Evolutionary conservation across 257 asterid genomes (phyloP).

Genomic region (Dorcoceras hygrometricum): DNA sequence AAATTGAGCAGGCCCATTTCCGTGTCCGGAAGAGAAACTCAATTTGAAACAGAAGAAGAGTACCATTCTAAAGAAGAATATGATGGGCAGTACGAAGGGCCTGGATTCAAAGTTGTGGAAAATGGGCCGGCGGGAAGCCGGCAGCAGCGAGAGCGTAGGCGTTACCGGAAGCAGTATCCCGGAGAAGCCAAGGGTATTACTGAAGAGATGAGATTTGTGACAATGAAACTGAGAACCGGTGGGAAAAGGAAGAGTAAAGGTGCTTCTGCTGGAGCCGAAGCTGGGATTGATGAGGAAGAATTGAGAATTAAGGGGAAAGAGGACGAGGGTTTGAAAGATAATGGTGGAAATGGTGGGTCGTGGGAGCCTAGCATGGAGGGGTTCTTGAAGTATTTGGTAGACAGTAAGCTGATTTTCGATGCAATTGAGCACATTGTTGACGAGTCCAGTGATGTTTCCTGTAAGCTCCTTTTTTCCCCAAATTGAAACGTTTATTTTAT

Average conservation of each 20-base stretch:
- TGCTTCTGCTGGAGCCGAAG: neutral
- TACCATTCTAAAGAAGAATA: slow-evolving; percentile 25
- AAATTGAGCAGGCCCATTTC: slow-evolving; percentile 26
- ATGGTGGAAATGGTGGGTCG: slow-evolving; percentile 32
- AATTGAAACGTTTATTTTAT: neutral
- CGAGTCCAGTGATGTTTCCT: slow-evolving; percentile 84
- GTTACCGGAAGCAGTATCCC: slow-evolving; percentile 81
- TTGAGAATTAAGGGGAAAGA: slow-evolving; percentile 1
- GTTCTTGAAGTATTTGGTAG: slow-evolving; percentile 77
- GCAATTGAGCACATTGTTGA: slow-evolving; percentile 92
- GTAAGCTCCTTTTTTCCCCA: slow-evolving; percentile 39
- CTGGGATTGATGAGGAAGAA: slow-evolving; percentile 14
- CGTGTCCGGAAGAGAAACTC: slow-evolving; percentile 44
- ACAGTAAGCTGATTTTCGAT: slow-evolving; percentile 64
- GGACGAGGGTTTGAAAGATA: slow-evolving; percentile 23
- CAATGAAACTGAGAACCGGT: slow-evolving; percentile 72
- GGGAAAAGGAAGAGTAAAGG: slow-evolving; percentile 27
- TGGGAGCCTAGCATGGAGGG: slow-evolving; percentile 88
- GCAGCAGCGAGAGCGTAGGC: slow-evolving; percentile 38
- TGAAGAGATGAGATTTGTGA: slow-evolving; percentile 93
- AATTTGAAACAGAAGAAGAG: slow-evolving; percentile 37
- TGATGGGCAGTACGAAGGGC: slow-evolving; percentile 28
- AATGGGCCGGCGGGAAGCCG: slow-evolving; percentile 37
- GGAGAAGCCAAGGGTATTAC: slow-evolving; percentile 79
- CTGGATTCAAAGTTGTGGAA: slow-evolving; percentile 7